Base-by-base conservation (phyloP, 176 grass and related monocot genomes). In the Dendrocalamus sinicus region DNA sequence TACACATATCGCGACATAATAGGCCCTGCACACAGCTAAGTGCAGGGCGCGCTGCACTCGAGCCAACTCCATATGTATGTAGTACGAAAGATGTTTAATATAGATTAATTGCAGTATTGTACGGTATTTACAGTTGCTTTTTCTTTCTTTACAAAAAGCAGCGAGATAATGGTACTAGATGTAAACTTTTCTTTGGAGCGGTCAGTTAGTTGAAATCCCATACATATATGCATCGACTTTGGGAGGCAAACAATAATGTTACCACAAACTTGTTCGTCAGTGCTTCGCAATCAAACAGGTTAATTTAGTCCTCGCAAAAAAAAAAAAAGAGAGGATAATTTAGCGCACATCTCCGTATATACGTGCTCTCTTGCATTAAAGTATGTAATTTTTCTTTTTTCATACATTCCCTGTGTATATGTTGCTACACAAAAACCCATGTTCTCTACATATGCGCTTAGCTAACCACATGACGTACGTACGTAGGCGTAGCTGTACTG, bases 171-270 rank as follows among this genome's bases (percentile, higher is more conserved):
- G 2, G 15, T 74, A 74, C 72, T 75, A 7, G 8, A 40, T 35
- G 54, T 37, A 16, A 54, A 37, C 48, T 19, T 35, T 35, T 54
- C 32, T n/a, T 57, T 57, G 13, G 53, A 55, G 53, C 17, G 53
- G 17, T 55, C 17, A 20, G 53, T 20, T 55, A 55, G 8, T 19
- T 55, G 53, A 55, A 20, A 55, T 8, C 53, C 53, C 9, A 75
- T 75, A 12, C 15, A 12, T 41, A n/a, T 41, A 72, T 32, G 65
- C 65, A 66, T 8, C 66, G 20, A 68, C 66, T 46, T 46, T 40
- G 30, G 30, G 51, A 57, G 73, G 35, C 73, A 75, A 55, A 75
- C 50, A 55, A 37, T 55, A 75, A 75, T 75, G 50, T 75, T 5
- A 9, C 28, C 9, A 51, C 46, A 3, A 50, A 51, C 71, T 51